Base-by-base conservation (phyloP, 306 rosid species). In the Trichosanthes truncata region DNA sequence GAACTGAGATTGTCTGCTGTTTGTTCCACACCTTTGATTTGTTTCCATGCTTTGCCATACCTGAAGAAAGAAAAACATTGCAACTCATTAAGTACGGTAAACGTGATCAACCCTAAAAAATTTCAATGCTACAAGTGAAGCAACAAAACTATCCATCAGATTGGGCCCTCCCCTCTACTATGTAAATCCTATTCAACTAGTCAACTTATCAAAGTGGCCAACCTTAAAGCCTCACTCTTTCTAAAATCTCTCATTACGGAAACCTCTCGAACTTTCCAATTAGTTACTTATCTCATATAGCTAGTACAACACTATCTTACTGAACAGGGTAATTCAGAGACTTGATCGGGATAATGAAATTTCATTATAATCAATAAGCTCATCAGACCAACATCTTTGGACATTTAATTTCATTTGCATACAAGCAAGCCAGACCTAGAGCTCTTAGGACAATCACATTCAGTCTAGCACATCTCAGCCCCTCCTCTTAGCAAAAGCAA, bases 31-130 rank as follows among this genome's bases (percentile, higher is more conserved):
- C 80, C 83, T 73, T 90, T 21, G 83, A 83, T 87, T 81, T 90
- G 89, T 78, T 63, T 78, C 93, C 94, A 51, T 81, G 89, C 83
- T 85, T 89, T 89, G 84, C 83, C 98, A 90, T 92, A 53, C 80
- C 92, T 88, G 90, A 87, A 84, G 78, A 14, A 51, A 80, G 76
- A 35, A 46, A 49, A 65, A 41, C 10, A 12, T 7, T 13, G 7
- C 57, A 43, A 43, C 9, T 26, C 26, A 73, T 29, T 73, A 73
- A 48, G 33, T 29, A 29, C 33, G 33, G 33, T 29, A 29, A 29
- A 29, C 33, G 33, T 29, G 77, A 73, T 48, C 59, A 73, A 66
- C 25, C 23, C 8, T 17, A 14, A 46, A 72, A 46, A 45, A 23
- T 72, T 72, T 46, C n/a, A 45, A 48, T 36, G 46, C 74, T 35